Evolutionary conservation across 257 asterid genomes (phyloP).

Genomic region (Datura wrightii): DNA sequence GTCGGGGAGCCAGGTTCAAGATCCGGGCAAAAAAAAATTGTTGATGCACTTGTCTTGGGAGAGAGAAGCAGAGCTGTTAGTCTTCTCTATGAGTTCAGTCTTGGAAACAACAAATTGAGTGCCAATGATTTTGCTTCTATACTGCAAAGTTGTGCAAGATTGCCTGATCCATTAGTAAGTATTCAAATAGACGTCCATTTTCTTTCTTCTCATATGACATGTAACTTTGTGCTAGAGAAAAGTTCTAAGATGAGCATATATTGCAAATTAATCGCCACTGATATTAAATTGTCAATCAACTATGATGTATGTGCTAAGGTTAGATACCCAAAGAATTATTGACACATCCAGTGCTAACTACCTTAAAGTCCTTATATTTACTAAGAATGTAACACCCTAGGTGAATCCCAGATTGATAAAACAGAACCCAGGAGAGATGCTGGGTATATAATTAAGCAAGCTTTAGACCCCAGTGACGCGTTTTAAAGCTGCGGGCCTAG

Average conservation of each 20-base stretch:
- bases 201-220: slow-evolving; percentile 23
- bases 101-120: slow-evolving; percentile 47
- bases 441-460: too few relatives aligned
- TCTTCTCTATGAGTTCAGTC: slow-evolving; percentile 61
- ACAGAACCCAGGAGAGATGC: too few relatives aligned
- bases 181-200: slow-evolving; percentile 17
- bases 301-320: neutral
- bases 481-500: too few relatives aligned
- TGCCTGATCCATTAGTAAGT: slow-evolving; percentile 82
- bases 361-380: slow-evolving; percentile 8
- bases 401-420: too few relatives aligned
- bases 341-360: neutral
- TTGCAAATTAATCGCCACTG: neutral
- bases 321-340: slow-evolving; percentile 15
- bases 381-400: neutral
- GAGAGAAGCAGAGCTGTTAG: slow-evolving; percentile 70
- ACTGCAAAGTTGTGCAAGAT: slow-evolving; percentile 69
- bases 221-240: slow-evolving; percentile 21
- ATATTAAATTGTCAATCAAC: slow-evolving; percentile 21
- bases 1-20: slow-evolving; percentile 37
- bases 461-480: too few relatives aligned
- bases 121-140: slow-evolving; percentile 59
- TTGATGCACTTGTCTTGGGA: slow-evolving; percentile 68
- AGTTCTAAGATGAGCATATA: slow-evolving; percentile 6
- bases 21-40: slow-evolving; percentile 53